These are phyloP conservation scores for Eragrostis tef DNA, from an alignment of 202 grass and related monocot genomes.

Conservation along the genomic window DNA sequence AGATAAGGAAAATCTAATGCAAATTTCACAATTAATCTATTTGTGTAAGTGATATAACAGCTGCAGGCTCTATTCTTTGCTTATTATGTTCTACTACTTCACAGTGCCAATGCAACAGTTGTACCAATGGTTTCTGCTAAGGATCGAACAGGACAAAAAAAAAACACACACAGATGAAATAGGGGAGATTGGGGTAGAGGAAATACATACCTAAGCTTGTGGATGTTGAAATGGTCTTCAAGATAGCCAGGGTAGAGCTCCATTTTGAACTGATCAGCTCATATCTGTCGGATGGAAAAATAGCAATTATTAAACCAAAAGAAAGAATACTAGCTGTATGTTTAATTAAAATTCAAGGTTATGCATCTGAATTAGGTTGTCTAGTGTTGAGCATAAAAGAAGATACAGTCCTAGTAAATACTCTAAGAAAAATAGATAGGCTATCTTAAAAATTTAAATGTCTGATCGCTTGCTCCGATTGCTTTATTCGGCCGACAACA, in stretches of 20 bases:
- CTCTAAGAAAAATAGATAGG: conserved; percentile 41
- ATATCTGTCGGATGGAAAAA: conserved; percentile 3
- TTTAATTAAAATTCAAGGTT: conserved; percentile 9
- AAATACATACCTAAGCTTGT: conserved; percentile 62
- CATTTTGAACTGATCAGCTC: conserved; percentile 52
- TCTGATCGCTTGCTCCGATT: conserved; percentile 33
- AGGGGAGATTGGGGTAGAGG: background rate
- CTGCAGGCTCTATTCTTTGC: conserved; percentile 8
- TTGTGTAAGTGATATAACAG: conserved; percentile 1
- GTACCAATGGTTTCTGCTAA: background rate
- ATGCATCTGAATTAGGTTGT: conserved; percentile 19
- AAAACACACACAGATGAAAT: conserved; percentile 4
- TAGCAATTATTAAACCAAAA: conserved; percentile 15
- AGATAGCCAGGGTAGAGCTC: conserved; percentile 85
- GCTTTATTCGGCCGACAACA: conserved; percentile 37
- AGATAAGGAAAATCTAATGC: conserved; percentile 45
- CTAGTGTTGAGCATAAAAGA: conserved; percentile 31
- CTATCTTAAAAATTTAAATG: conserved; percentile 27
- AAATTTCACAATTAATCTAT: conserved; percentile 38
- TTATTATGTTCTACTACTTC: conserved; percentile 36
- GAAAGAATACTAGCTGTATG: conserved; percentile 18
- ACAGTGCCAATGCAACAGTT: conserved; percentile 33
- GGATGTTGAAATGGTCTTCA: conserved; percentile 75
- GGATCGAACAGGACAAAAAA: background rate
- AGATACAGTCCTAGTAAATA: conserved; percentile 46